Evolutionary conservation across 2,329 filamentous ascomycete species (phyloP).

Genomic region (Dothiorella sarmentorum): DNA sequence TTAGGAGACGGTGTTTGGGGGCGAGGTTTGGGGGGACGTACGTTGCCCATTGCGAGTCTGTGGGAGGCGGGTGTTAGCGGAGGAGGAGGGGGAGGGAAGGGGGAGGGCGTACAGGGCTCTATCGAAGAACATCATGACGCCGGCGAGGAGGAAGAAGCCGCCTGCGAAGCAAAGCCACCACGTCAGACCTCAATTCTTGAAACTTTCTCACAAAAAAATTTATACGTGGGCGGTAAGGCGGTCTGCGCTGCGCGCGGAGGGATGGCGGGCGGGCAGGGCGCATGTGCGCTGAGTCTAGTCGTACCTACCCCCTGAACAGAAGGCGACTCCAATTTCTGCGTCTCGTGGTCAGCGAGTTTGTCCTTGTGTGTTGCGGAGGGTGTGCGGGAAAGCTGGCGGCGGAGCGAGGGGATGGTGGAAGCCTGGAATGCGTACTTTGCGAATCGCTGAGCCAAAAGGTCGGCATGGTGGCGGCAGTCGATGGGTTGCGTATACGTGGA

Average conservation of each 20-base stretch:
- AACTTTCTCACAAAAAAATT: conserved; percentile 2
- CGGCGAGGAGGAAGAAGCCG: conserved; percentile 90
- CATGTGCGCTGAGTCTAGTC: conserved; percentile 6
- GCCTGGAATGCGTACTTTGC: conserved; percentile 63
- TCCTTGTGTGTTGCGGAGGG: neutral
- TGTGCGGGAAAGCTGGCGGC: neutral
- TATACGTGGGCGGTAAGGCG: conserved; percentile 13
- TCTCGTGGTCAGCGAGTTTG: neutral
- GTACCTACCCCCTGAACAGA: conserved; percentile 91
- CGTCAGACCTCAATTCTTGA: conserved; percentile 24
- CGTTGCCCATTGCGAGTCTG: conserved; percentile 97
- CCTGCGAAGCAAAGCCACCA: conserved; percentile 50
- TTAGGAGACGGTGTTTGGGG: neutral
- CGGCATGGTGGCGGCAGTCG: conserved; percentile 55
- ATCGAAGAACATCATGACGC: conserved; percentile 96
- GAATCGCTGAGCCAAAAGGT: conserved; percentile 95
- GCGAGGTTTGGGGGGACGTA: conserved; percentile 42
- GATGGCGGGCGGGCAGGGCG: too few relatives aligned
- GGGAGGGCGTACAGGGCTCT: conserved; percentile 71
- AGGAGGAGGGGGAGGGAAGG: neutral
- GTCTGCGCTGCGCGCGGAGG: neutral
- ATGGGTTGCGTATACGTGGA: neutral
- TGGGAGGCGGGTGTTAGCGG: conserved; percentile 18
- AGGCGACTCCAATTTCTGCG: conserved; percentile 90
- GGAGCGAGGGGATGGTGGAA: neutral